Evolutionary conservation across 2,329 filamentous ascomycete genomes (phyloP), one percentile per base, ranked within the genome.

Genomic region (Alternaria gaisen): DNA sequence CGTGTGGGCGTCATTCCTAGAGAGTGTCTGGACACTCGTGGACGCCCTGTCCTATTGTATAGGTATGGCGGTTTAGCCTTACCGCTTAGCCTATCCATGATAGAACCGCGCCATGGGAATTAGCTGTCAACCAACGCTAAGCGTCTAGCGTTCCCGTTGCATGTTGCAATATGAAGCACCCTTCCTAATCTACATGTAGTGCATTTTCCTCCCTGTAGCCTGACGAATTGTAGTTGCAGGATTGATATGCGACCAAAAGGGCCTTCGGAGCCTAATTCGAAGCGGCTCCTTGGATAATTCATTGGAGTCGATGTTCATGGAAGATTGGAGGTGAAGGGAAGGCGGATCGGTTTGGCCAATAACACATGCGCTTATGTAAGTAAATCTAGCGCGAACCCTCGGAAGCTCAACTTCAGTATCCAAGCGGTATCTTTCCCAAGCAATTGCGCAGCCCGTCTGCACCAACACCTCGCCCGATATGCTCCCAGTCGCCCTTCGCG

Each of bases 401-500:
- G 28, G 57, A 63, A 64, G 61, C 59, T 66, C 58, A 61, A 65
- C 66, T 60, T 63, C 61, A 65, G 30, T 50, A 57, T 32, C 34
- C 32, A 32, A 38, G 58, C 52, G 47, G 48, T 8, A 24, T 40
- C 41, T 50, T 43, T 30, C 30, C 47, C 30, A 44, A 59, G 58
- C 66, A 58, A 68, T 65, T 67, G 66, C 63, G 62, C 62, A 60
- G 62, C 61, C 58, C 57, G 64, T 59, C 62, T 63, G 64, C 63
- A 60, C 51, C 43, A n/a, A 58, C 34, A 56, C 46, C 34, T 40
- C 60, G 43, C 58, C 38, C 59, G 66, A 56, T 12, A 75, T 75
- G 73, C 63, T 75, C 54, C 60, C 70, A 24, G 65, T 64, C 46
- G 67, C 71, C 22, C 63, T 76, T 46, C 77, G 71, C 54, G 57